Evolutionary conservation across 192 early-diverging fungal species (phyloP).

Genomic region (Spizellomyces punctatus): DNA sequence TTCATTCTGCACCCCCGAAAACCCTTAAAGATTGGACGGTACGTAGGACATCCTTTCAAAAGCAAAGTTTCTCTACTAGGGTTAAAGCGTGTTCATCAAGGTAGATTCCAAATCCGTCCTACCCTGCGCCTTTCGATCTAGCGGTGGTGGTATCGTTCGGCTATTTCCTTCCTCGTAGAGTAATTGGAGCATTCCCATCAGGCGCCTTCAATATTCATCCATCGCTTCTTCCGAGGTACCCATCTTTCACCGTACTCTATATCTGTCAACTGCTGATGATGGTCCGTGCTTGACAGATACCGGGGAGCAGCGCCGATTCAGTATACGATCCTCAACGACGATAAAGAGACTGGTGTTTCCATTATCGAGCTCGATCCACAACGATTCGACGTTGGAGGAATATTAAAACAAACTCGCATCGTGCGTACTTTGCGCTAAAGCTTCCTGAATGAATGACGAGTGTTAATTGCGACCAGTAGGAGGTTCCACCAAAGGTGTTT

Average conservation of each 20-base stretch:
- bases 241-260: not conserved
- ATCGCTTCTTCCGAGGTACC: conserved; percentile 83
- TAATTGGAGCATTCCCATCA: conserved; percentile 69
- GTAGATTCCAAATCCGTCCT: not conserved
- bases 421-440: conserved; percentile 38
- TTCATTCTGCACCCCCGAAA: conserved; percentile 58
- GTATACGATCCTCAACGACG: conserved; percentile 77
- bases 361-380: conserved; percentile 81
- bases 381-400: conserved; percentile 83
- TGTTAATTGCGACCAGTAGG: conserved; percentile 11
- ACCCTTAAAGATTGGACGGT: conserved; percentile 57
- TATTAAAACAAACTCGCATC: conserved; percentile 69
- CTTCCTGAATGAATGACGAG: not conserved
- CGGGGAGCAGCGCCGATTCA: conserved; percentile 93
- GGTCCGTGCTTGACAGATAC: conserved; percentile 42
- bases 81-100: not conserved
- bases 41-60: not conserved
- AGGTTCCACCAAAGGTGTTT: conserved; percentile 20
- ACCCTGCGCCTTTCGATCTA: conserved; percentile 64
- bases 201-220: conserved; percentile 90
- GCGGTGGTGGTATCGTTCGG: conserved; percentile 95
- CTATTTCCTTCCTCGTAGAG: conserved; percentile 73
- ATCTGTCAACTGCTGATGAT: no score
- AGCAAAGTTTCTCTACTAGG: no score
- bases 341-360: conserved; percentile 74